Conservation (phyloP, 371 early-diverging fungal species). For the Racocetra persica region DNA sequence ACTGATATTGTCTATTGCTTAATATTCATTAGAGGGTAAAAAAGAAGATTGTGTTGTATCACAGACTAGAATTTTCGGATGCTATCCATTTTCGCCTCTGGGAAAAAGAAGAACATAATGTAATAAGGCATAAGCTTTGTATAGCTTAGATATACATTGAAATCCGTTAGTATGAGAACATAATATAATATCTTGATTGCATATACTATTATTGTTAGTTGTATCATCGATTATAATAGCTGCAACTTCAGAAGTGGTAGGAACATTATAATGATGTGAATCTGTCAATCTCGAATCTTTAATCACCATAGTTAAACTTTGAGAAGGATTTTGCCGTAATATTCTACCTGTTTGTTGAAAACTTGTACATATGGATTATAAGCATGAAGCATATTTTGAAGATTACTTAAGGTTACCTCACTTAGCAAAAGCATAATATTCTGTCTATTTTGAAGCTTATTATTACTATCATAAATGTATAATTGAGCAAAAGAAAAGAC, state of each 20-base stretch:
- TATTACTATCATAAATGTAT: constrained; percentile 38
- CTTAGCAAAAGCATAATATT: too few relatives aligned
- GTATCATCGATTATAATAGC: not conserved
- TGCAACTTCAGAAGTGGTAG: not conserved
- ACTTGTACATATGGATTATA: constrained; percentile 30
- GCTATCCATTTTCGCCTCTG: constrained; percentile 29
- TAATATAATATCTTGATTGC: constrained; percentile 26
- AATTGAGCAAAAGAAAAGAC: constrained; percentile 44
- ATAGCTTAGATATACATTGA: constrained; percentile 1
- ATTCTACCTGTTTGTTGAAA: constrained; percentile 17
- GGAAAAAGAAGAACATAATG: constrained; percentile 45
- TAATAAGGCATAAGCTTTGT: constrained; percentile 41
- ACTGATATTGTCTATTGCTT: too few relatives aligned
- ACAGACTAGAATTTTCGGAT: not conserved
- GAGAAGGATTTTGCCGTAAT: not conserved
- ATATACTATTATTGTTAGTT: too few relatives aligned
- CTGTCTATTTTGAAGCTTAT: constrained; percentile 19
- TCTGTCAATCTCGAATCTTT: constrained; percentile 16
- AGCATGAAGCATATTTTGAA: not conserved
- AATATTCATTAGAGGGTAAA: too few relatives aligned
- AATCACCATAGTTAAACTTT: not conserved
- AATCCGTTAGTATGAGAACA: not conserved
- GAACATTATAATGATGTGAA: not conserved
- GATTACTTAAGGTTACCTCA: too few relatives aligned
- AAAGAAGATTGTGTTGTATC: too few relatives aligned